Conservation (phyloP, 2,329 filamentous ascomycete species). For the Alternaria sp. region DNA sequence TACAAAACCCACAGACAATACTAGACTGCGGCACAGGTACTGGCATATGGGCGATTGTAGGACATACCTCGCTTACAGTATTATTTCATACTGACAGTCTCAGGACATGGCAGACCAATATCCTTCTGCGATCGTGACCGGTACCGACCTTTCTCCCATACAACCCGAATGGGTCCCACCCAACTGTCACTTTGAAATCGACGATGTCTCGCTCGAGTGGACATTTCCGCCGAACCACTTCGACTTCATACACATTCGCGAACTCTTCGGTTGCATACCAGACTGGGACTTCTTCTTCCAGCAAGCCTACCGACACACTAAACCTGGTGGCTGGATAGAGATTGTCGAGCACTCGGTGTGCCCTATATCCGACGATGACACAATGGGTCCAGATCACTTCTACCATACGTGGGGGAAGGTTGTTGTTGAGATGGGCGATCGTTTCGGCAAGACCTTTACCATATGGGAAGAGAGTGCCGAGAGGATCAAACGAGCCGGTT, state of each 20-base stretch:
- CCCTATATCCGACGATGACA: conserved; percentile 53
- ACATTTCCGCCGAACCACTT: conserved; percentile 49
- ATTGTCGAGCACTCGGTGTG: conserved; percentile 55
- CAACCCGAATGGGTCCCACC: conserved; percentile 59
- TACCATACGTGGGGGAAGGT: conserved; percentile 48
- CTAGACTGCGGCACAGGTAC: conserved; percentile 50
- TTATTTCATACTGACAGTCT: background rate
- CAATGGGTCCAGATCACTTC: conserved; percentile 50
- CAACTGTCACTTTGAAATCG: conserved; percentile 59
- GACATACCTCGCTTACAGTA: background rate
- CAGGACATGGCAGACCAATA: conserved; percentile 43
- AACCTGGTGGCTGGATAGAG: conserved; percentile 56
- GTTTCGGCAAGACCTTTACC: conserved; percentile 50
- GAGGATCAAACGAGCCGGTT: conserved; percentile 44
- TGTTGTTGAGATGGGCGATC: conserved; percentile 48
- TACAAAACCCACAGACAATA: conserved; percentile 40
- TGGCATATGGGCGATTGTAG: conserved; percentile 50
- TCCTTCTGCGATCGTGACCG: conserved; percentile 47
- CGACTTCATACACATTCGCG: conserved; percentile 59
- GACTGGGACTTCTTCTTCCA: conserved; percentile 57
- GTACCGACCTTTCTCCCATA: conserved; percentile 60
- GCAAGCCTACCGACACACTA: conserved; percentile 47
- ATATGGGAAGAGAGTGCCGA: conserved; percentile 48
- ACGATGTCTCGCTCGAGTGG: conserved; percentile 57
- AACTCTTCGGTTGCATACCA: conserved; percentile 56